A percentile compares a stretch with the other conserved stretches of the same genome.
These are phyloP conservation scores for Vitis hybrid DNA, from an alignment of 177 flowering plant genomes.

Conservation along the genomic window DNA sequence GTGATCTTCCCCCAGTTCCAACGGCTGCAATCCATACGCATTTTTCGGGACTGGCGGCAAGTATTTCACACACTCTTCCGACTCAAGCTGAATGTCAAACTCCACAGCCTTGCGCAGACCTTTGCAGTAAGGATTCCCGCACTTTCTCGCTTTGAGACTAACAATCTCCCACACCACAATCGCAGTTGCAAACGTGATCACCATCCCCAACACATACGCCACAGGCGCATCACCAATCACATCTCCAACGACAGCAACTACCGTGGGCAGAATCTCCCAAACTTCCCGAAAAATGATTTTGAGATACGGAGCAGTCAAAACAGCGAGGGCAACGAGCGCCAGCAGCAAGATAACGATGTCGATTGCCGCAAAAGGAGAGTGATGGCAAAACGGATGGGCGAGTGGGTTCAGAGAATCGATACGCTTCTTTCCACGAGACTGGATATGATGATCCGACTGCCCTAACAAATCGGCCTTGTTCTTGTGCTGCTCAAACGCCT, in stretches of 20 bases:
- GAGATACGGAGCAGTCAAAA: slow-evolving; percentile 42
- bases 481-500: slow-evolving; percentile 47
- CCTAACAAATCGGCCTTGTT: slow-evolving; percentile 25
- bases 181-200: slow-evolving; percentile 20
- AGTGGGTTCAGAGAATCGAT: slow-evolving; percentile 30
- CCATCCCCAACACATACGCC: slow-evolving; percentile 30
- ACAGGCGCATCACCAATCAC: slow-evolving; percentile 31
- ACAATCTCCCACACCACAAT: slow-evolving; percentile 39
- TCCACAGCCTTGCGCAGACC: slow-evolving; percentile 57
- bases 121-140: slow-evolving; percentile 48
- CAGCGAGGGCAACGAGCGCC: slow-evolving; percentile 37
- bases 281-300: slow-evolving; percentile 34
- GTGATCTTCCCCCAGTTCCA: slow-evolving; percentile 48
- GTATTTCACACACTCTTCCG: slow-evolving; percentile 51
- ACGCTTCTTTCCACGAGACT: slow-evolving; percentile 24
- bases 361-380: slow-evolving; percentile 39
- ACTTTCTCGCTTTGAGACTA: slow-evolving; percentile 33
- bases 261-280: slow-evolving; percentile 29
- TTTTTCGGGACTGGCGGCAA: slow-evolving; percentile 32
- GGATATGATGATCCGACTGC: slow-evolving; percentile 10
- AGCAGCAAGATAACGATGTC: slow-evolving; percentile 40
- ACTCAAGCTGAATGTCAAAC: slow-evolving; percentile 59
- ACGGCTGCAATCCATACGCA: slow-evolving; percentile 26
- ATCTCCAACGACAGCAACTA: slow-evolving; percentile 20
- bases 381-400: slow-evolving; percentile 42